phyloP scores from a whole-genome alignment of 2,329 filamentous ascomycete species.

The Emergomyces orientalis region DNA sequence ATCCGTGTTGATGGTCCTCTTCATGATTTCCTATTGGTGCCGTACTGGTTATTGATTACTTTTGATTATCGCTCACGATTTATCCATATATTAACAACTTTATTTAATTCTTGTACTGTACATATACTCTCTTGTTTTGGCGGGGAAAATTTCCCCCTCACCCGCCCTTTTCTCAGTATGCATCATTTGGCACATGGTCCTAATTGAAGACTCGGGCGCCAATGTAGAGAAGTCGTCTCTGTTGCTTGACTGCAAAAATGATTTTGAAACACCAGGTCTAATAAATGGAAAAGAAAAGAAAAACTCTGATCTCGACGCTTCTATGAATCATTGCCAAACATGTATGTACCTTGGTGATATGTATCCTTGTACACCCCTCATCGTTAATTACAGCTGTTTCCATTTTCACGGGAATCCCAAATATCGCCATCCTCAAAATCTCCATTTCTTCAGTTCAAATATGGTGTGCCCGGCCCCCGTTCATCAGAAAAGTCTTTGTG shows the following conservation, averaged over 20 bases:
- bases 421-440: background rate
- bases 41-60: background rate
- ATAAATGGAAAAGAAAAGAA: too few relatives aligned
- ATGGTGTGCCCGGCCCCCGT: background rate
- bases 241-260: background rate
- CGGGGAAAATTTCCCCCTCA: background rate
- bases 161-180: background rate
- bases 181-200: background rate
- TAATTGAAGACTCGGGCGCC: background rate
- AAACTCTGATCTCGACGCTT: background rate
- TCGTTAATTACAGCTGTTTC: background rate
- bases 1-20: background rate
- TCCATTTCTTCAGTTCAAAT: background rate
- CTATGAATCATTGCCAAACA: background rate
- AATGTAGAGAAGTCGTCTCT: too few relatives aligned
- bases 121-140: background rate
- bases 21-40: background rate
- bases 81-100: background rate
- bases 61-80: background rate
- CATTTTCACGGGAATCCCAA: too few relatives aligned
- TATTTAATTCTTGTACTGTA: background rate
- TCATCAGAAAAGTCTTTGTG: too few relatives aligned
- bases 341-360: background rate
- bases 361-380: too few relatives aligned
- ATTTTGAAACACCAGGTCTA: too few relatives aligned